A percentile compares a stretch with the other conserved stretches of the same genome.
Evolutionary conservation across 345 rosid species (phyloP).

Genomic region (Pugionium dolabratum): DNA sequence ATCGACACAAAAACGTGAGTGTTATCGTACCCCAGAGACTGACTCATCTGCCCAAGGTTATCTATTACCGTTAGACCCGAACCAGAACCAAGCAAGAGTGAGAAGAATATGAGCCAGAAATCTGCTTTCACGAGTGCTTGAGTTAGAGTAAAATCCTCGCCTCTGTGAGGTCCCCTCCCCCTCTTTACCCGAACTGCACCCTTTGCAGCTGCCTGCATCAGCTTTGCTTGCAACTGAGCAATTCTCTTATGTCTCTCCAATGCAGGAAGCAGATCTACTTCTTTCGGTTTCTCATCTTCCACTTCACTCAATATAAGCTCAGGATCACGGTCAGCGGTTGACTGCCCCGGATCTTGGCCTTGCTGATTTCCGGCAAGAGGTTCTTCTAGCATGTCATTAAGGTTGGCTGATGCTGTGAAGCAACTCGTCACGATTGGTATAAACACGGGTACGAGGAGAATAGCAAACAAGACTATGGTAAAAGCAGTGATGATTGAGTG

Average conservation of each 20-base stretch:
- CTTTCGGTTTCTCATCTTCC: constrained; percentile 92
- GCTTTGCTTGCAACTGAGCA: constrained; percentile 74
- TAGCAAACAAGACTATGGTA: constrained; percentile 61
- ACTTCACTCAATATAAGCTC: constrained; percentile 84
- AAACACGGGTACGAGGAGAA: constrained; percentile 66
- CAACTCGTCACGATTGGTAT: constrained; percentile 65
- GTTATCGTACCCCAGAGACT: constrained; percentile 79
- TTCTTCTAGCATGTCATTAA: constrained; percentile 59
- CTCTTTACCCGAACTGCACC: constrained; percentile 88
- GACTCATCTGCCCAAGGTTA: constrained; percentile 97
- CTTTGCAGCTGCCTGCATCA: constrained; percentile 88
- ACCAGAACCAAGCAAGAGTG: constrained; percentile 86
- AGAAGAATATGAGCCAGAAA: constrained; percentile 91
- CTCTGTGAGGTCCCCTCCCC: constrained; percentile 79
- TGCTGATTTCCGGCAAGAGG: constrained; percentile 52
- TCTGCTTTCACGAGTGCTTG: constrained; percentile 93
- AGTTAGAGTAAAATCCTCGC: constrained; percentile 86
- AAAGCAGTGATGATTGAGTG: constrained; percentile 49
- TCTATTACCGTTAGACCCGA: constrained; percentile 97
- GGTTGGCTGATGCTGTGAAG: constrained; percentile 45
- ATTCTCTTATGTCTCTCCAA: constrained; percentile 78
- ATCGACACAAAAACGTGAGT: constrained; percentile 86
- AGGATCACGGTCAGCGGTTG: constrained; percentile 52
- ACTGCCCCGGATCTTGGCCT: constrained; percentile 53
- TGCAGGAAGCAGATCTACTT: constrained; percentile 84